These are phyloP conservation scores for Rubroboletus satanas DNA, from an alignment of 768 basidiomycete species.

Conservation along the genomic window DNA sequence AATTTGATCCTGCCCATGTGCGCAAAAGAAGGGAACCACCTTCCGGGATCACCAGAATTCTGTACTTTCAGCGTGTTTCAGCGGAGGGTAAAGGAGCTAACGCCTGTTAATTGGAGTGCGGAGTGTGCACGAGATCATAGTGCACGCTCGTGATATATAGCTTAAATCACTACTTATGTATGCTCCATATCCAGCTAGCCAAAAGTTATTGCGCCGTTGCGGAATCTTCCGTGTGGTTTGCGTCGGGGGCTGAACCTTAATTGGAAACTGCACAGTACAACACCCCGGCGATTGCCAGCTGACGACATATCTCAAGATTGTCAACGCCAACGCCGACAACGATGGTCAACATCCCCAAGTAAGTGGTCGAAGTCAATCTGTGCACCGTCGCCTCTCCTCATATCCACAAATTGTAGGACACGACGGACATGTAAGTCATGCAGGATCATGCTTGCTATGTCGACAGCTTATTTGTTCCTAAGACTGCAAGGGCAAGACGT, in stretches of 20 bases:
- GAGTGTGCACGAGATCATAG: slow-evolving; percentile 48
- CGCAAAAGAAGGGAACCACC: slow-evolving; percentile 60
- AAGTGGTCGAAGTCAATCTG: slow-evolving; percentile 30
- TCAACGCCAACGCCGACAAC: slow-evolving; percentile 30
- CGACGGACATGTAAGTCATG: slow-evolving; percentile 86
- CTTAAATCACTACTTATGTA: background rate
- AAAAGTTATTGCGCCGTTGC: background rate
- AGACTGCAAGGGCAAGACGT: slow-evolving; percentile 96
- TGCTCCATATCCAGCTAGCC: background rate
- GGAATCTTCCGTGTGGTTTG: background rate
- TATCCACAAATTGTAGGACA: slow-evolving; percentile 50
- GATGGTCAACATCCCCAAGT: slow-evolving; percentile 98
- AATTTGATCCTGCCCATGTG: slow-evolving; percentile 62
- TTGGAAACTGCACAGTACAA: slow-evolving; percentile 24
- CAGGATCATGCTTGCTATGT: background rate
- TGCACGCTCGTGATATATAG: background rate
- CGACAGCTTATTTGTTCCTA: slow-evolving; percentile 9
- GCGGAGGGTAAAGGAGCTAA: slow-evolving; percentile 58
- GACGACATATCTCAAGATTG: slow-evolving; percentile 10
- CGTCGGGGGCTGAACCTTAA: slow-evolving; percentile 23
- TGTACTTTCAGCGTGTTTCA: slow-evolving; percentile 66
- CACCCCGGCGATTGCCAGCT: slow-evolving; percentile 26
- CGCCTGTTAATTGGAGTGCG: slow-evolving; percentile 59
- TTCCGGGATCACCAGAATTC: slow-evolving; percentile 67
- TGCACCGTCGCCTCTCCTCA: slow-evolving; percentile 12